Evolutionary conservation across 2,329 filamentous ascomycete genomes (phyloP), one percentile per base, ranked within the genome.

Genomic region (Aspergillus aculeatinus): DNA sequence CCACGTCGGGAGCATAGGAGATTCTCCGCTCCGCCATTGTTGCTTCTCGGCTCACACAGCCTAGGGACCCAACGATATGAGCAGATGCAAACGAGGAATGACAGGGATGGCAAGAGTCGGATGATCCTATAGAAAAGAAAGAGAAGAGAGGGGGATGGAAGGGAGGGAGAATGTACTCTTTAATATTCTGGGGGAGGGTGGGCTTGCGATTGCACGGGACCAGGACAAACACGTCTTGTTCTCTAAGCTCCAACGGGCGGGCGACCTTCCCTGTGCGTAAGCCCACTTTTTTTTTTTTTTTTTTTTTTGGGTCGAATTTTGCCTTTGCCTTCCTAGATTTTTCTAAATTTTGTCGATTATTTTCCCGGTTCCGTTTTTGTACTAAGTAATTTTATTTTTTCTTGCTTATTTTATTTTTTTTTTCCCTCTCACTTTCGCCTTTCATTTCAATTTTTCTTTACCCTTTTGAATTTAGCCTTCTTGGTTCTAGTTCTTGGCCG

Each of bases 1-100:
- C 75, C 60, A 77, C 74, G 65, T 77, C 74, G 65, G 74, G 72
- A 73, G 74, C 74, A 73, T 77, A 77, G 74, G 74, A 76, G 69
- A 76, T 76, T 70, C 74, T 76, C 74, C 74, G 74, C 72, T 77
- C 75, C 72, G 75, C 74, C 75, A 77, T 77, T 74, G 71, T 76
- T 76, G 73, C 70, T 73, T 67, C 27, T 29, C 67, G 73, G 74
- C 74, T 76, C 70, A 73, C 69, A 70, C 70, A 73, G 72, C 74
- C 67, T 72, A 59, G 61, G 68, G 67, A 72, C 72, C 71, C 68
- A 74, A 74, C 68, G 64, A 71, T 72, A 69, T 72, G 73, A 75
- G 72, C 68, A 66, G 68, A 69, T 63, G 67, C 69, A 71, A 65
- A 72, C 67, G 68, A 63, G 66, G 51, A 67, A 71, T 70, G 67